Evolutionary conservation across 441 rosid genomes (phyloP).

Genomic region (Viola pubescens): DNA sequence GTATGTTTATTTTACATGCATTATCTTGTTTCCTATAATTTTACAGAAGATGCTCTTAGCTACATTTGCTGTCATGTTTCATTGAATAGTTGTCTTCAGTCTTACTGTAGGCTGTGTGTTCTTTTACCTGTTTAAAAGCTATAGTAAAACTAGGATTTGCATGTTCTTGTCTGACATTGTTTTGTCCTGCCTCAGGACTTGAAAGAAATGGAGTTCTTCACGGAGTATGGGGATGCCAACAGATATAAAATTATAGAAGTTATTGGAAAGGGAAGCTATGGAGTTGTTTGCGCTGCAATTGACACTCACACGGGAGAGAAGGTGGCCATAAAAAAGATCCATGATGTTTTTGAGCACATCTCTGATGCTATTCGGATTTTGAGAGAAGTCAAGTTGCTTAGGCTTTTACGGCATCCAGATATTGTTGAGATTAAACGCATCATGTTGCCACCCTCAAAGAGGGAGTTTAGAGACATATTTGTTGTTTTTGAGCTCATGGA

Average conservation of each 20-base stretch:
- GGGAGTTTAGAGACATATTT: constrained; percentile 89
- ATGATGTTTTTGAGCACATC: constrained; percentile 76
- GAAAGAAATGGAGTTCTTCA: constrained; percentile 79
- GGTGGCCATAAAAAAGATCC: constrained; percentile 88
- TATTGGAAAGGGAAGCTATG: constrained; percentile 97
- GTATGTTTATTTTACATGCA: not conserved
- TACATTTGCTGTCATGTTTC: not conserved
- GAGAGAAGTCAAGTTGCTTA: constrained; percentile 84
- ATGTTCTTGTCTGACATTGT: constrained; percentile 1
- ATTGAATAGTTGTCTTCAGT: not conserved
- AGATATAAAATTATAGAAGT: constrained; percentile 79
- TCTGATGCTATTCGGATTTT: constrained; percentile 85
- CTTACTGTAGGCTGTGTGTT: not conserved
- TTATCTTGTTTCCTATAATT: not conserved
- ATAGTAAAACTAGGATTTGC: not conserved
- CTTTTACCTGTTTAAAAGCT: not conserved
- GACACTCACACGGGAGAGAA: constrained; percentile 90
- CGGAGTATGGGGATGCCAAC: constrained; percentile 93
- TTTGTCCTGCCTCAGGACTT: constrained; percentile 42
- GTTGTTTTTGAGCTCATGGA: constrained; percentile 99
- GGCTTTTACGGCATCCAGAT: constrained; percentile 86
- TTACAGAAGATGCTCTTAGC: not conserved
- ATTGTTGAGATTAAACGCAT: constrained; percentile 91
- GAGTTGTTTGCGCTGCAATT: constrained; percentile 91
- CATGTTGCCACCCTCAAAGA: constrained; percentile 89